phyloP scores from a whole-genome alignment of 495 filamentous ascomycete genomes.

The Neurospora sp. region DNA sequence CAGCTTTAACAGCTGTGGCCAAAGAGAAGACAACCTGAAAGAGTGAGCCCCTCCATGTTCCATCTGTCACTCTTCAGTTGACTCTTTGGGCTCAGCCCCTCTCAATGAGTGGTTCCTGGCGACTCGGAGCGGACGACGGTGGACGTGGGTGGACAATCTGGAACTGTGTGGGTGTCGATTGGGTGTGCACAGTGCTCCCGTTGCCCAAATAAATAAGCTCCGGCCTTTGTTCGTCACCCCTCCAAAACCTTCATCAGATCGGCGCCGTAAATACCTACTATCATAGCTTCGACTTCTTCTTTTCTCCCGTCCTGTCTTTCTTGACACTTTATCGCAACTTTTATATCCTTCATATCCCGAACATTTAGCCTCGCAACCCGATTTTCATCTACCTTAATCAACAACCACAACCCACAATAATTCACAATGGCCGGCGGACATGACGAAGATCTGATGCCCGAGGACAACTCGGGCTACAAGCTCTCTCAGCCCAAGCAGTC shows the following conservation, averaged over 20 bases:
- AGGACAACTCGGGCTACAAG: conserved; percentile 90
- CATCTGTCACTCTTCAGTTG: neutral
- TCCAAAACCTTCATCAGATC: conserved; percentile 1
- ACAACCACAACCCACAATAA: conserved; percentile 11
- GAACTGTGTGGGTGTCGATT: neutral
- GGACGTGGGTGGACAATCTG: neutral
- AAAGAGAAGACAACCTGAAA: conserved; percentile 1
- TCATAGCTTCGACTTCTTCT: neutral
- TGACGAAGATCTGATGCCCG: conserved; percentile 78
- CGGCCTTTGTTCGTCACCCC: conserved; percentile 8
- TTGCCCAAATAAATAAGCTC: conserved; percentile 20
- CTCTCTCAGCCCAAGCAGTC: conserved; percentile 93
- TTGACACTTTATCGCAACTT: conserved; percentile 10
- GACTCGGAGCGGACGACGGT: neutral
- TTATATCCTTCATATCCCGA: conserved; percentile 6
- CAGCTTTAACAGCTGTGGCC: conserved; percentile 6
- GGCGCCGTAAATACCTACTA: neutral
- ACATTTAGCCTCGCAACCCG: neutral
- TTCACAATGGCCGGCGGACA: conserved; percentile 51
- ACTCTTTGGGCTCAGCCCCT: neutral
- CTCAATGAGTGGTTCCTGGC: neutral
- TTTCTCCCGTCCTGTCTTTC: neutral
- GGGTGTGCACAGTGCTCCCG: neutral
- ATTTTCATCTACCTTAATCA: neutral
- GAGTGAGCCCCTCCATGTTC: conserved; percentile 10